Percentiles rank a stretch among this genome's conserved stretches.
These are phyloP conservation scores for Debaryomyces subglobosus DNA, from an alignment of 1,139 yeast species.

Conservation along the genomic window DNA sequence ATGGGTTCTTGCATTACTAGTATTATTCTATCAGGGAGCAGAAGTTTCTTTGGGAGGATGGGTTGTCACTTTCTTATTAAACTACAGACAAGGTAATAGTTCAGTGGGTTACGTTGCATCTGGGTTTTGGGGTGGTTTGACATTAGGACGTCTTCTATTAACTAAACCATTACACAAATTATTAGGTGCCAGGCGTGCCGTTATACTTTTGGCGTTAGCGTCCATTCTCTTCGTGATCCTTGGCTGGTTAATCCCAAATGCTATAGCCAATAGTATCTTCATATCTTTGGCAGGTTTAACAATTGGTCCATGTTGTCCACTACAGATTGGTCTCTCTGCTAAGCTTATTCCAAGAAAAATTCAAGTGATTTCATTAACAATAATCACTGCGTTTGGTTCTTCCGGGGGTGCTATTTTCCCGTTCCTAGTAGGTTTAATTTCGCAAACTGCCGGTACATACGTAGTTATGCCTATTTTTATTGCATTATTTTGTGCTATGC, in stretches of 20 bases:
- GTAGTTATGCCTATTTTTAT: constrained; percentile 59
- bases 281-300: constrained; percentile 51
- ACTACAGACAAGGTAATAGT: constrained; percentile 52
- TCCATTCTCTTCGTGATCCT: constrained; percentile 42
- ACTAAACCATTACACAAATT: constrained; percentile 42
- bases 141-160: constrained; percentile 58
- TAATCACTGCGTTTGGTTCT: constrained; percentile 62
- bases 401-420: constrained; percentile 66
- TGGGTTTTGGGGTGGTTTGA: constrained; percentile 74
- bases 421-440: constrained; percentile 55
- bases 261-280: constrained; percentile 46
- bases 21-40: constrained; percentile 67
- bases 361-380: constrained; percentile 54
- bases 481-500: constrained; percentile 39
- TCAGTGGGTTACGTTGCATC: constrained; percentile 67
- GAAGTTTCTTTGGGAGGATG: constrained; percentile 75
- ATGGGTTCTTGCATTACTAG: constrained; percentile 58
- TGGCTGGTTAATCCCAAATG: constrained; percentile 50
- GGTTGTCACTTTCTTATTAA: constrained; percentile 65
- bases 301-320: constrained; percentile 60
- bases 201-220: constrained; percentile 33
- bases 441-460: constrained; percentile 54
- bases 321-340: constrained; percentile 51
- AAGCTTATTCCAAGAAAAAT: constrained; percentile 56
- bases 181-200: constrained; percentile 55